These are phyloP conservation scores for Ramalina peruviana DNA, from an alignment of 495 filamentous ascomycete species.

Conservation along the genomic window DNA sequence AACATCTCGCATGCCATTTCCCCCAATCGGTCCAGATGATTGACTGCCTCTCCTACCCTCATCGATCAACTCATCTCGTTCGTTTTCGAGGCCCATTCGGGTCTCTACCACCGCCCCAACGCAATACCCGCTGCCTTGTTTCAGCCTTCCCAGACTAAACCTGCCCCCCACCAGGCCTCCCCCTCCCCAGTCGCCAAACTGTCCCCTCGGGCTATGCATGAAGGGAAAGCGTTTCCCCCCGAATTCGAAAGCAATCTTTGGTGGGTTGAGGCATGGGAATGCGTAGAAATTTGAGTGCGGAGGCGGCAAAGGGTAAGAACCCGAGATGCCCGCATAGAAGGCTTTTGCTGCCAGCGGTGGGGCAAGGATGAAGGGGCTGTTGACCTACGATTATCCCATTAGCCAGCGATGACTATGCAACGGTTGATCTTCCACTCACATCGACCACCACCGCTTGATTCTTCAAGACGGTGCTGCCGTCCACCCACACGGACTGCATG, in stretches of 20 bases:
- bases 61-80: conserved; percentile 12
- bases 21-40: conserved; percentile 11
- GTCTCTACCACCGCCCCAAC: conserved; percentile 24
- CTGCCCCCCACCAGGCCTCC: conserved; percentile 17
- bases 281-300: conserved; percentile 21
- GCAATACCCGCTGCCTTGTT: conserved; percentile 22
- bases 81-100: conserved; percentile 18
- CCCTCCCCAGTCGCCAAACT: conserved; percentile 9
- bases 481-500: conserved; percentile 22
- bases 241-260: conserved; percentile 20
- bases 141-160: conserved; percentile 22
- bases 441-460: conserved; percentile 24
- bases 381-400: conserved; percentile 10
- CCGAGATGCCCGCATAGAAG: conserved; percentile 23
- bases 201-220: conserved; percentile 14
- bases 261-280: conserved; percentile 24
- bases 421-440: conserved; percentile 2
- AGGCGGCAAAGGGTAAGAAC: conserved; percentile 16
- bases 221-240: conserved; percentile 14
- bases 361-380: conserved; percentile 24
- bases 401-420: neutral
- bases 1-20: conserved; percentile 22
- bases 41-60: conserved; percentile 7
- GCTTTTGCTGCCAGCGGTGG: conserved; percentile 21
- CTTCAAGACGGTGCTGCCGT: conserved; percentile 15